Evolutionary conservation across 257 asterid genomes (phyloP), one percentile per base, ranked within the genome.

Genomic region (Forsythia viridissima): DNA sequence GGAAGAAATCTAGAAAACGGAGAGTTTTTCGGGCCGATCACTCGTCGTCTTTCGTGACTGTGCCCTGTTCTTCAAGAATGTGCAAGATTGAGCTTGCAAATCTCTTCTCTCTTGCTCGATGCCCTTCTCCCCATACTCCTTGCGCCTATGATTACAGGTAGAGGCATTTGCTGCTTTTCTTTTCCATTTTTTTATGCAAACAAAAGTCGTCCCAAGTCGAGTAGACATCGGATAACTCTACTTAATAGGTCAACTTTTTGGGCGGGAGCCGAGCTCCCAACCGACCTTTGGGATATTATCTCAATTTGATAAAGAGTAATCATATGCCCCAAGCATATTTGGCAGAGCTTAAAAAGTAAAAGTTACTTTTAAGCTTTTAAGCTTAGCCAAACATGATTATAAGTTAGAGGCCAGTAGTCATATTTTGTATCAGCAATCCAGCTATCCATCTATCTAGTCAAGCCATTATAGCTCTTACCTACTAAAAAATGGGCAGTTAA

Each of bases 131-230:
- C 0, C n/a, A 8, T 77, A 78, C 79, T 70, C 93, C 93, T 8
- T 90, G 96, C 70, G 76, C 86, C 39, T 90, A 86, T 69, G 91
- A 89, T 81, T 90, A 89, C 91, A 86, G 92, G 93, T 90, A 51
- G 15, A 15, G n/a, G 1, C 15, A 16, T 68, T 12, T 37, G 5
- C 38, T 76, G 21, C 39, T 4, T 30, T 24, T 24, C n/a, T 13
- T 77, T 24, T 38, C 15, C 24, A 24, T 41, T 41, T 41, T 41
- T 41, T 8, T 2, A 41, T 8, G 8, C 44, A 41, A 30, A 30
- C 34, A 30, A 30, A 30, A 30, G 34, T 30, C 24, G 34, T 30
- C 34, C 34, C 34, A 30, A 30, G 34, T 30, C 34, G 2, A 30
- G 1, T 30, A 30, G 34, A 30, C 34, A 30, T 30, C 34, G 34